These are phyloP conservation scores for Scheffersomyces parashehatae DNA, from an alignment of 1,139 yeast genomes.

Conservation along the genomic window DNA sequence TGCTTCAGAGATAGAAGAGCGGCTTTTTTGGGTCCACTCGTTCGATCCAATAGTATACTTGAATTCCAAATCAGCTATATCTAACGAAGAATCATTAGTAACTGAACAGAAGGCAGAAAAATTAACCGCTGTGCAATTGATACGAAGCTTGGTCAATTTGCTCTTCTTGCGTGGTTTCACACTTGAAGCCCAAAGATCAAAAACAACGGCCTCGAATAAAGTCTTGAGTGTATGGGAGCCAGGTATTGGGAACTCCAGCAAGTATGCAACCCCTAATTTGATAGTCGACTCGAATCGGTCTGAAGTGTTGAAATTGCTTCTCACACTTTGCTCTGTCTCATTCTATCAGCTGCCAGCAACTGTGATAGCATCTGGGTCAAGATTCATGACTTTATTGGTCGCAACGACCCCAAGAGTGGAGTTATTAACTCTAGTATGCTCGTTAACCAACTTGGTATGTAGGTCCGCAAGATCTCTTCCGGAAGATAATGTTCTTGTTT, in stretches of 20 bases:
- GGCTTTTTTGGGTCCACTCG: constrained; percentile 32
- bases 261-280: constrained; percentile 46
- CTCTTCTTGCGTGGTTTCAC: constrained; percentile 67
- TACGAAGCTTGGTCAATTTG: constrained; percentile 49
- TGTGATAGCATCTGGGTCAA: constrained; percentile 53
- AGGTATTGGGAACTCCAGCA: constrained; percentile 60
- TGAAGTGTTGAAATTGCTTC: constrained; percentile 62
- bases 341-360: constrained; percentile 53
- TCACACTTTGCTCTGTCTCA: constrained; percentile 64
- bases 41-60: constrained; percentile 27
- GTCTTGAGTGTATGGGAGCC: constrained; percentile 62
- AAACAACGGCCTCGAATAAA: constrained; percentile 11
- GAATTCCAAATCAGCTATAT: constrained; percentile 5
- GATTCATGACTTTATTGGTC: constrained; percentile 60
- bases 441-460: constrained; percentile 63
- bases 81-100: neutral
- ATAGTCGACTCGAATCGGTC: constrained; percentile 64
- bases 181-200: constrained; percentile 20
- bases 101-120: neutral
- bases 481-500: constrained; percentile 38
- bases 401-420: constrained; percentile 50
- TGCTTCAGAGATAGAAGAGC: constrained; percentile 35
- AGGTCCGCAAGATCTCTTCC: constrained; percentile 30
- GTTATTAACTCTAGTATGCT: constrained; percentile 59
- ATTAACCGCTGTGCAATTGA: constrained; percentile 44